phyloP scores from a whole-genome alignment of 176 grass and related monocot species.

The bread wheat (Triticum aestivum) region DNA sequence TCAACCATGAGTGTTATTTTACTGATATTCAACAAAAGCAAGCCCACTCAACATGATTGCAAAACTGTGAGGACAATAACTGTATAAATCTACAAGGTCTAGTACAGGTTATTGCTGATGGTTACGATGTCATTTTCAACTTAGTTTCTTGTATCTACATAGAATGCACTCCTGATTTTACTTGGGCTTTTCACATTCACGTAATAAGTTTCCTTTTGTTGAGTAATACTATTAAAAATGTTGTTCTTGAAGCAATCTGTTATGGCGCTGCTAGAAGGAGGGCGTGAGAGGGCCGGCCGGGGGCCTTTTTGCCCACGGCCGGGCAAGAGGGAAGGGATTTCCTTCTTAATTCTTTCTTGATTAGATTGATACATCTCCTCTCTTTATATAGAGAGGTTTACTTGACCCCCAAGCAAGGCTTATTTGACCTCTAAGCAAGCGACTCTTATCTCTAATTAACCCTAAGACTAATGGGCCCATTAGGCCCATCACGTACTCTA shows the following conservation, averaged over 20 bases:
- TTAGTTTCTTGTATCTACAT: conserved; percentile 10
- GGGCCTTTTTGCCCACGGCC: too few species aligned
- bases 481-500: too few species aligned
- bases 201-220: not conserved
- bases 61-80: conserved; percentile 9
- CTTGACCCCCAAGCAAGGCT: too few species aligned
- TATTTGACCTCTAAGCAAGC: too few species aligned
- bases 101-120: conserved; percentile 12
- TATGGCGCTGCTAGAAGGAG: too few species aligned
- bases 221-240: not conserved
- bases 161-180: not conserved
- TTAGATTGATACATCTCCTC: too few species aligned
- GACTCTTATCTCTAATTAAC: too few species aligned
- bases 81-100: not conserved
- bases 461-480: too few species aligned
- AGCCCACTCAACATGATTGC: not conserved
- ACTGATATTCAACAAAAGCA: not conserved
- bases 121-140: not conserved
- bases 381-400: too few species aligned
- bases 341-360: too few species aligned
- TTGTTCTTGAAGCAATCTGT: not conserved
- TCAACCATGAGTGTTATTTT: not conserved
- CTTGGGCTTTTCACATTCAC: not conserved
- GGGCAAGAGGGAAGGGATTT: too few species aligned
- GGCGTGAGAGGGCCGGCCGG: too few species aligned